A percentile compares a stretch with the other conserved stretches of the same genome.
Conservation (phyloP, 2,329 filamentous ascomycete genomes). For the Ophiostoma piceae region DNA sequence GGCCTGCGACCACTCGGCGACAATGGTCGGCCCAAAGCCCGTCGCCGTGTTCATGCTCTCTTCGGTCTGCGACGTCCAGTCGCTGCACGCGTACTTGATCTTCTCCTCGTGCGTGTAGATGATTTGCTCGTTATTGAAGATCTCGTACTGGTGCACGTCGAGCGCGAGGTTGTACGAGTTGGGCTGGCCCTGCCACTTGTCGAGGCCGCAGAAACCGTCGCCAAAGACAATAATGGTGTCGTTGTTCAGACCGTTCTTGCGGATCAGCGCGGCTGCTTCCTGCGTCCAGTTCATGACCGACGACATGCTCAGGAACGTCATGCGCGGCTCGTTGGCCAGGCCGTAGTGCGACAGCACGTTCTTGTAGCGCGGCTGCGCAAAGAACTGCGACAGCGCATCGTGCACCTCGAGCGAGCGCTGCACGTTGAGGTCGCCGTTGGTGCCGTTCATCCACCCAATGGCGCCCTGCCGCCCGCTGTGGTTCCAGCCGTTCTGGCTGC, state of each 20-base stretch:
- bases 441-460: slow-evolving; percentile 89
- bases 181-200: slow-evolving; percentile 84
- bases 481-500: slow-evolving; percentile 97
- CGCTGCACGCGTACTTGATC: slow-evolving; percentile 78
- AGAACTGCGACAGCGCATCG: slow-evolving; percentile 81
- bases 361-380: slow-evolving; percentile 85
- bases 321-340: slow-evolving; percentile 87
- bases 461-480: slow-evolving; percentile 78
- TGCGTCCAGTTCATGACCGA: slow-evolving; percentile 76
- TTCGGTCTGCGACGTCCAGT: slow-evolving; percentile 75
- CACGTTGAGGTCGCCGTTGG: slow-evolving; percentile 70
- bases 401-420: slow-evolving; percentile 83
- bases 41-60: slow-evolving; percentile 65
- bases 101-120: slow-evolving; percentile 75
- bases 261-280: slow-evolving; percentile 65
- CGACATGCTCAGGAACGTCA: slow-evolving; percentile 63
- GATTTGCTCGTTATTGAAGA: slow-evolving; percentile 90
- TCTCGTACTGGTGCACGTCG: slow-evolving; percentile 98
- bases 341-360: slow-evolving; percentile 92
- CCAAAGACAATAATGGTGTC: slow-evolving; percentile 72
- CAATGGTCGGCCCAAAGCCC: slow-evolving; percentile 88
- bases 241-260: slow-evolving; percentile 65
- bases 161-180: slow-evolving; percentile 69
- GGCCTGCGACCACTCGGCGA: slow-evolving; percentile 95
- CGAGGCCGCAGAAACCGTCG: slow-evolving; percentile 88